Base-by-base conservation (phyloP, 345 rosid genomes). In the Aethionema arabicum region DNA sequence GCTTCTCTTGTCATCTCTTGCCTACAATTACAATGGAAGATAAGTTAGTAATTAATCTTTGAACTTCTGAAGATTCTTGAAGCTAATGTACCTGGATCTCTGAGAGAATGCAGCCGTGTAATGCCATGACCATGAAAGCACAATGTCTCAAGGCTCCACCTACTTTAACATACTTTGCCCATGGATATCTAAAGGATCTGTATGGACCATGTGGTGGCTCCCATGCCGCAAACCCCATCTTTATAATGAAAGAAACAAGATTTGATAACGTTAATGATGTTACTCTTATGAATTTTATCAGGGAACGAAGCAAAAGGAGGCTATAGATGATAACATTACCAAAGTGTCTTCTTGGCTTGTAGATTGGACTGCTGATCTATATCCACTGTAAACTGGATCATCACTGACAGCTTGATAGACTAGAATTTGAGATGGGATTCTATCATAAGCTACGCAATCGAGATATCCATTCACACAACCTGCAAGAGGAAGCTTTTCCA, bases 201-300 rank as follows among this genome's bases (percentile, higher is more conserved):
- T 88, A 88, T 3, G 83, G 96, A 43, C 96, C 98, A 41, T 91
- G 98, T 58, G 98, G 96, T 48, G 96, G 98, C 82, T 91, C 98
- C 96, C 96, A 91, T 57, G 79, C 54, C 4, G 98, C 98, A 78
- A 91, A 91, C 8, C 88, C 83, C 72, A 91, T 46, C 98, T 91
- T 70, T 69, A 61, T 46, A 64, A 37, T 55, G 3, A 7, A 6
- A 41, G 7, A 41, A 5, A 33, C 0, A 8, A 52, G 11, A 38
- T 13, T 15, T 59, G 39, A 66, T 52, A 12, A 21, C 39, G 14
- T 6, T 45, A 4, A 11, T 38, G 42, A n/a, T 39, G 32, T 16
- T 51, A 4, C 4, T 39, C 13, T n/a, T 2, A 38, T 56, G 27
- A 41, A 9, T 4, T 44, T 56, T 54, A 37, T 43, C 32, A 35